Base-by-base conservation (phyloP, 2,329 filamentous ascomycete genomes). In the Penicillium sp. region DNA sequence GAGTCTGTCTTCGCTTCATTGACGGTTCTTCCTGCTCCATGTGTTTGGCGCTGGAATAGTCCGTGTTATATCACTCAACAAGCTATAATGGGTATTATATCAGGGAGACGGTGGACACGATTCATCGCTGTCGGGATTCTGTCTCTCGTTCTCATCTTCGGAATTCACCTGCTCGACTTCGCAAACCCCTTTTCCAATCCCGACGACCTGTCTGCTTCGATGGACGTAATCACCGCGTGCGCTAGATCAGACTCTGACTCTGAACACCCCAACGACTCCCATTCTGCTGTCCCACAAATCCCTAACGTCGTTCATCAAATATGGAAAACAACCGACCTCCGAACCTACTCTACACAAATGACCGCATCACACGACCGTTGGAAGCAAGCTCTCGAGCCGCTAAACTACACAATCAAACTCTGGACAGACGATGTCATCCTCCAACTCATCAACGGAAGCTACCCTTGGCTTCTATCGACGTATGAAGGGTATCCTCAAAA, bases 351-450 rank as follows among this genome's bases (percentile, higher is more conserved):
- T 18, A 46, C 31, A 12, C 39, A 49, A 13, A 49, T 56, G 12
- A 12, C 31, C 25, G 16, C 41, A 18, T 45, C 41, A 6, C 41
- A 31, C 10, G 41, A 45, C 25, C 1, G 6, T 12, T 45, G 41
- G 41, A n/a, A 45, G 27, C 16, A 27, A 4, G 7, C n/a, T 0
- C 41, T 45, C 25, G 27, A 21, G 6, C 41, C 27, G 9, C 41
- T 29, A 18, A 45, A 45, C 38, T 50, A 62, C 54, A 61, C 56
- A 3, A 52, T 63, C 13, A 63, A 60, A 27, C 54, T 63, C 13
- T 63, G 61, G 61, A 57, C 60, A 18, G 61, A 62, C 23, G 56
- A 60, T 5, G 58, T 57, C 16, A 42, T 63, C 31, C 42, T 59
- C 18, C 6, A 52, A 23, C 54, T 63, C 18, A 58, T 62, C 35